Conservation (phyloP, 257 asterid species). For the Nemophila menziesii region DNA sequence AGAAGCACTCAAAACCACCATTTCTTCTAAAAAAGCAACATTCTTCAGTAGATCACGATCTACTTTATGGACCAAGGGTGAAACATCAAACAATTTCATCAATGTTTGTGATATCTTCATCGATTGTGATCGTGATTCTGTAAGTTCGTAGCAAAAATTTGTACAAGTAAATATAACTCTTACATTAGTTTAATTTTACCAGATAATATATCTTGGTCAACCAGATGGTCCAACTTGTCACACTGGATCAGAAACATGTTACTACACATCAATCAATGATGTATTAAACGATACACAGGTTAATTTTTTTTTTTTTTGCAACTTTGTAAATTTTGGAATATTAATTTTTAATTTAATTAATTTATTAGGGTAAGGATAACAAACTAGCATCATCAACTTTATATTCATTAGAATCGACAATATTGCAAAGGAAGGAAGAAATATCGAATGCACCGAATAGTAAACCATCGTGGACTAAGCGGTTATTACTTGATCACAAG, state of each 20-base stretch:
- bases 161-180: background rate
- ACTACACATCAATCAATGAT: conserved; percentile 47
- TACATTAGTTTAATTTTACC: conserved; percentile 7
- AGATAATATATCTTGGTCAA: conserved; percentile 80
- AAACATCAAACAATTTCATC: conserved; percentile 81
- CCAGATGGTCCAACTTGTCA: conserved; percentile 96
- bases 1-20: conserved; percentile 58
- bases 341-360: conserved; percentile 1
- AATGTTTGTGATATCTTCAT: conserved; percentile 59
- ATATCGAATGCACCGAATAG: conserved; percentile 20
- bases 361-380: conserved; percentile 34
- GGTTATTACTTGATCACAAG: conserved; percentile 45
- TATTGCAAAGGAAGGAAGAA: conserved; percentile 48
- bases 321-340: too few relatives aligned
- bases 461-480: conserved; percentile 79
- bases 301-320: background rate
- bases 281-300: conserved; percentile 34
- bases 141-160: conserved; percentile 20
- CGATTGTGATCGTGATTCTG: conserved; percentile 90
- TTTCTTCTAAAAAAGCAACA: conserved; percentile 71
- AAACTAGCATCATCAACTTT: conserved; percentile 53
- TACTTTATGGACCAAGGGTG: conserved; percentile 86
- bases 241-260: conserved; percentile 84
- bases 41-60: conserved; percentile 84
- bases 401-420: conserved; percentile 59